Conservation (phyloP, 805 yeast species). For the Nakazawaea sp. region DNA sequence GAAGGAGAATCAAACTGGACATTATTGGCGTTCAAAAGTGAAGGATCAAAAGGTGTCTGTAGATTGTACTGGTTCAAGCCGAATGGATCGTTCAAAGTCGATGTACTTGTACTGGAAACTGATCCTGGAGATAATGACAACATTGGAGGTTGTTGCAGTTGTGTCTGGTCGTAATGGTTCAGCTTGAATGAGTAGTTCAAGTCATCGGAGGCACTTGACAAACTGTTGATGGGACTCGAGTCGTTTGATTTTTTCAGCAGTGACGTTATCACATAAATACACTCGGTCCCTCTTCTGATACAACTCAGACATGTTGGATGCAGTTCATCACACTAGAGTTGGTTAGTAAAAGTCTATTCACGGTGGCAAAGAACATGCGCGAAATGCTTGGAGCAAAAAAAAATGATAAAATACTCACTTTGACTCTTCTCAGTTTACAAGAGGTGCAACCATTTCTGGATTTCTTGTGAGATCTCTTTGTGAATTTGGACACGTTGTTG, state of each 20-base stretch:
- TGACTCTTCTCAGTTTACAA: constrained; percentile 43
- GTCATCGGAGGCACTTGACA: no score
- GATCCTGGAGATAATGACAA: constrained; percentile 6
- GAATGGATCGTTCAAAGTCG: no score
- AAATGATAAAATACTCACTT: constrained; percentile 14
- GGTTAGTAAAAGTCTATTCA: no score
- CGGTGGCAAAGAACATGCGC: no score
- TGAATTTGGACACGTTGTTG: constrained; percentile 3
- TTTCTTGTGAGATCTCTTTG: constrained; percentile 10
- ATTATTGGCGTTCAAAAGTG: no score
- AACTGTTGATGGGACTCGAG: no score
- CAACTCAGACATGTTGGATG: constrained; percentile 42
- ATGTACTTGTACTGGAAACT: constrained; percentile 1
- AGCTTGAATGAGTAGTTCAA: no score
- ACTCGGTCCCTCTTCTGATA: constrained; percentile 30
- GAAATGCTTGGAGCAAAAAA: not conserved
- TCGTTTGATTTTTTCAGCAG: no score
- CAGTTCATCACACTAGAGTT: constrained; percentile 34
- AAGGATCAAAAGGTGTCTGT: no score
- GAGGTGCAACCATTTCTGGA: constrained; percentile 38
- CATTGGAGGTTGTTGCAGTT: not conserved
- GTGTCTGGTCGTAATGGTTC: no score
- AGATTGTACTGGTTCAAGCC: no score
- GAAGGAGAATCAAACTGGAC: no score
- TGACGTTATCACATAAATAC: constrained; percentile 23